Percentiles rank a stretch among this genome's conserved stretches.
phyloP scores from a whole-genome alignment of 495 filamentous ascomycete genomes.

The Neurospora sp. region DNA sequence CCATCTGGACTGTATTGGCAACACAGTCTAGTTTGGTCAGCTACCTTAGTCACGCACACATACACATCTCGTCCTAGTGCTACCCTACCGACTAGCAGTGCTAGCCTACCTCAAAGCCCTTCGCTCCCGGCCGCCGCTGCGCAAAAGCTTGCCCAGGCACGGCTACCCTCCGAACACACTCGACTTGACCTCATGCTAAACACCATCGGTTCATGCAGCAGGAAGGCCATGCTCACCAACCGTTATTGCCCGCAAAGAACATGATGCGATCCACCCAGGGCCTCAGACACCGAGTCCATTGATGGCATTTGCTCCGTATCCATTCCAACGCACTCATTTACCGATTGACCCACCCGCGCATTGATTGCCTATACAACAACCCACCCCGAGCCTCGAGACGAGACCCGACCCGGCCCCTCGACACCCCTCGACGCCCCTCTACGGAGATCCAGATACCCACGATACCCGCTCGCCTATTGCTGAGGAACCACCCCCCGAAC shows the following conservation, averaged over 20 bases:
- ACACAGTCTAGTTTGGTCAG: background rate
- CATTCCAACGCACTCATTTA: constrained; percentile 10
- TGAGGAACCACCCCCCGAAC: constrained; percentile 5
- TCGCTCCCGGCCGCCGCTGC: background rate
- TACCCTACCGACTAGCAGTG: background rate
- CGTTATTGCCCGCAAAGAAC: constrained; percentile 13
- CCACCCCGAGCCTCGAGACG: background rate
- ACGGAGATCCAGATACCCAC: background rate
- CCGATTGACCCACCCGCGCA: constrained; percentile 16
- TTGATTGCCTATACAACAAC: constrained; percentile 12
- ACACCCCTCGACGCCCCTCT: constrained; percentile 1
- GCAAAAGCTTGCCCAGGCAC: background rate
- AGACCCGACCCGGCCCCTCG: constrained; percentile 3
- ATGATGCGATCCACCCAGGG: constrained; percentile 33
- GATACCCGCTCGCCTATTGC: constrained; percentile 3
- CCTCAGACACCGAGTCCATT: constrained; percentile 31
- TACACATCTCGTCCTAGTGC: background rate
- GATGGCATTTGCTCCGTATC: constrained; percentile 14
- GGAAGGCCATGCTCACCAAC: constrained; percentile 6
- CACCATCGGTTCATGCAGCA: constrained; percentile 23
- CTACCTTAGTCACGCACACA: background rate
- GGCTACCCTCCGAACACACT: background rate
- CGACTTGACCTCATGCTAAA: constrained; percentile 24
- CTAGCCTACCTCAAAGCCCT: background rate
- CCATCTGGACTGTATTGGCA: background rate